Conservation (phyloP, 805 yeast species). For the Ogataea haglerorum region DNA sequence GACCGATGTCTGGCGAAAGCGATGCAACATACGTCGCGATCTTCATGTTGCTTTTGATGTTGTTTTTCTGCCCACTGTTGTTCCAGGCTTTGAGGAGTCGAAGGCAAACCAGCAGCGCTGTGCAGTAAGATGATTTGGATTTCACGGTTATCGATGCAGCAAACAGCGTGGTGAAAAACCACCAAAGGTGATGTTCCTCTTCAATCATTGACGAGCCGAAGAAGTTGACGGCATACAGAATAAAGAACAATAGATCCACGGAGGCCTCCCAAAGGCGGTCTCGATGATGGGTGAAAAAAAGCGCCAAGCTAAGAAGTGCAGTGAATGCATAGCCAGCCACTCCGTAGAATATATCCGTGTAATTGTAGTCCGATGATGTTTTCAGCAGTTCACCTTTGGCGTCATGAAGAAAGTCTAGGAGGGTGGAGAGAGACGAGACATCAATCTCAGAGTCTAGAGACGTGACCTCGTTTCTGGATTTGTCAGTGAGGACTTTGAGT, state of each 20-base stretch:
- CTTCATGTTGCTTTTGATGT: conserved; percentile 44
- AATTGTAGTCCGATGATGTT: conserved; percentile 72
- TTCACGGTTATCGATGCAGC: conserved; percentile 14
- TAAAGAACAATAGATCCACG: conserved; percentile 29
- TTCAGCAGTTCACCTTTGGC: conserved; percentile 52
- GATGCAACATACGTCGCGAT: conserved; percentile 41
- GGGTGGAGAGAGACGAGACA: conserved; percentile 8
- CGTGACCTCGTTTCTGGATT: conserved; percentile 31
- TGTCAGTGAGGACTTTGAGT: conserved; percentile 44
- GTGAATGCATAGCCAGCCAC: conserved; percentile 32
- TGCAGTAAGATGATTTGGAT: conserved; percentile 20
- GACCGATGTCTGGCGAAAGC: conserved; percentile 22
- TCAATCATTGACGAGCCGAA: conserved; percentile 91
- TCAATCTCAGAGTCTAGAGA: conserved; percentile 15
- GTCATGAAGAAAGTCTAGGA: conserved; percentile 35
- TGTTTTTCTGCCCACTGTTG: conserved; percentile 82
- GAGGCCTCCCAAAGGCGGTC: conserved; percentile 14
- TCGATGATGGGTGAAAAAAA: conserved; percentile 22
- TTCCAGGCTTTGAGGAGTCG: conserved; percentile 80
- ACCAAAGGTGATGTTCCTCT: conserved; percentile 97
- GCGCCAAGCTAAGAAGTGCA: conserved; percentile 28
- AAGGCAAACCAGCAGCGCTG: conserved; percentile 33
- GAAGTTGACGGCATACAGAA: conserved; percentile 48
- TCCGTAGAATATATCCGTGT: conserved; percentile 45
- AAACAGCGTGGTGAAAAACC: conserved; percentile 58